phyloP scores from a whole-genome alignment of 2,329 filamentous ascomycete genomes.

The Epichloe uncinata region DNA sequence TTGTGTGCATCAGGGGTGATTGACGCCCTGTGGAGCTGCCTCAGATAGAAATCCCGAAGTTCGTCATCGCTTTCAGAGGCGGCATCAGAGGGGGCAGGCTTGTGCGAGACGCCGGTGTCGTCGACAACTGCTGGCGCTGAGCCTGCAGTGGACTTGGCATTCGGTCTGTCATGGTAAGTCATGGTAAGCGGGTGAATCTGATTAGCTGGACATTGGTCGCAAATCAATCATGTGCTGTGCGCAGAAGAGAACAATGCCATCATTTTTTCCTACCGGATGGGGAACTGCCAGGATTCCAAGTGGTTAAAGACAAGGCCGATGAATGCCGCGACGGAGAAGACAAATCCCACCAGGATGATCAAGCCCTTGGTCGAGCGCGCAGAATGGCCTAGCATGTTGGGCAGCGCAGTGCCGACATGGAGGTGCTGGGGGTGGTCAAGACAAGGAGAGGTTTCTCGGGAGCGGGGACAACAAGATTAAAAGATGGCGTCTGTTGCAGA shows the following conservation, averaged over 20 bases:
- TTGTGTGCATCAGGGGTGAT: conserved; percentile 13
- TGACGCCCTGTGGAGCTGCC: conserved; percentile 19
- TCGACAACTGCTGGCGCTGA: neutral
- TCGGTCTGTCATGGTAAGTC: neutral
- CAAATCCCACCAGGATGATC: conserved; percentile 15
- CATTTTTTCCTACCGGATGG: conserved; percentile 9
- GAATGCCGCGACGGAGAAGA: conserved; percentile 20
- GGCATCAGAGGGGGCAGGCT: neutral
- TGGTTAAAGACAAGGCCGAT: conserved; percentile 21
- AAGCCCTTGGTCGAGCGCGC: conserved; percentile 18
- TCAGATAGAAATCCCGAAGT: conserved; percentile 19
- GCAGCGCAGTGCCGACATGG: neutral
- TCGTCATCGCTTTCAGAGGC: conserved; percentile 3
- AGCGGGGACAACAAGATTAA: too few species aligned
- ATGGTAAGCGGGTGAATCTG: neutral
- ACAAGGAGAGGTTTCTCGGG: too few species aligned
- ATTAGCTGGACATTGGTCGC: neutral
- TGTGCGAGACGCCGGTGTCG: neutral
- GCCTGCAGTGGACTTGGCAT: neutral
- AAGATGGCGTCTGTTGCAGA: too few species aligned
- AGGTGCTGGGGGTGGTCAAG: neutral
- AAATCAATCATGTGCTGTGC: neutral
- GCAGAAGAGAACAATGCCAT: neutral
- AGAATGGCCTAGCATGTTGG: conserved; percentile 15
- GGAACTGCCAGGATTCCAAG: conserved; percentile 16